Evolutionary conservation across 805 yeast genomes (phyloP).

Genomic region (Metschnikowia henanensis): DNA sequence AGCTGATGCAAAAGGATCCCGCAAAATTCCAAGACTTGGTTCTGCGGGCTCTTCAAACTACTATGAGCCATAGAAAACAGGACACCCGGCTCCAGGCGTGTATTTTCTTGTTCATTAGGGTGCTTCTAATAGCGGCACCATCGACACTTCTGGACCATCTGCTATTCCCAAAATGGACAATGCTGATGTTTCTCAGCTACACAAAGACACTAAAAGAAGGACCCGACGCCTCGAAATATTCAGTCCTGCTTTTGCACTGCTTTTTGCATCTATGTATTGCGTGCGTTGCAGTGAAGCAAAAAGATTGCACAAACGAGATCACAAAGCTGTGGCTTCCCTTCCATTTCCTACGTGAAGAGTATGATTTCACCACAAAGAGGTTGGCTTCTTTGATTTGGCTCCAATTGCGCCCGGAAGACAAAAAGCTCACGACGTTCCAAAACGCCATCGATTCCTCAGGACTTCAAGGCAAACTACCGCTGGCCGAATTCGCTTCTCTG

Average conservation of each 20-base stretch:
- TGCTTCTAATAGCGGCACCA: conserved; percentile 3
- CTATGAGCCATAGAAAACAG: conserved; percentile 19
- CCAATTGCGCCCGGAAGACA: neutral
- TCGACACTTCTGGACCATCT: conserved; percentile 6
- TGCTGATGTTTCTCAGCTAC: conserved; percentile 23
- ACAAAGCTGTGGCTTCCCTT: conserved; percentile 5
- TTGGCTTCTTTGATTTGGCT: conserved; percentile 9
- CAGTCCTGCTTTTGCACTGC: conserved; percentile 4
- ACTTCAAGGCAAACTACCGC: conserved; percentile 3
- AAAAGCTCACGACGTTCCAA: neutral
- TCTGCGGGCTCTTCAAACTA: conserved; percentile 25
- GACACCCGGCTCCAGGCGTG: conserved; percentile 19
- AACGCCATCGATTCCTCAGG: neutral
- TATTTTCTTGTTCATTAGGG: conserved; percentile 17
- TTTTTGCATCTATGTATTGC: conserved; percentile 12
- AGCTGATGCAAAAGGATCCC: conserved; percentile 18
- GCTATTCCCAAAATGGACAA: conserved; percentile 19
- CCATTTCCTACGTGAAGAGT: conserved; percentile 2
- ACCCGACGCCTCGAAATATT: neutral
- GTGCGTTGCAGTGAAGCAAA: conserved; percentile 5
- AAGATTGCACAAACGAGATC: neutral
- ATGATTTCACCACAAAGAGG: conserved; percentile 4
- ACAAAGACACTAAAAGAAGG: neutral
- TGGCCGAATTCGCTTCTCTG: conserved; percentile 7
- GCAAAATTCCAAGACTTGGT: conserved; percentile 27